Evolutionary conservation across 768 basidiomycete genomes (phyloP).

Genomic region (Tulasnella sp.): DNA sequence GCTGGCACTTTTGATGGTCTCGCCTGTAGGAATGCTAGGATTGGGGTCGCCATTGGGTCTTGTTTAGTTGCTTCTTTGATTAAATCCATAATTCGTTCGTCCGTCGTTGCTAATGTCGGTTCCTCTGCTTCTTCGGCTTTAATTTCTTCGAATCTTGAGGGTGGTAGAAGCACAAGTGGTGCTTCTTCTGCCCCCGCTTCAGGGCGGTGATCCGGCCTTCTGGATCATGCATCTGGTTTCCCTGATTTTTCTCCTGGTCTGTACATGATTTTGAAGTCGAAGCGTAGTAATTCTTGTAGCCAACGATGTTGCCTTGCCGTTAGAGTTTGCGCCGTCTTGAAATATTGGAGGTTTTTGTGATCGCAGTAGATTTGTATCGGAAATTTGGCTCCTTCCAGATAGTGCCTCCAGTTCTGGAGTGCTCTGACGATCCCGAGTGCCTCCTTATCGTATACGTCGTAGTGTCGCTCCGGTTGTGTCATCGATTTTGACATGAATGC

Average conservation of each 20-base stretch:
- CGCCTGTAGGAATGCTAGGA: too few species aligned
- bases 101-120: too few species aligned
- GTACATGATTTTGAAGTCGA: neutral
- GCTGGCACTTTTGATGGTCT: too few species aligned
- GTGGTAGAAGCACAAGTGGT: too few species aligned
- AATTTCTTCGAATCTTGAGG: too few species aligned
- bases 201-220: neutral
- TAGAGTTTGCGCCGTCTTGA: neutral
- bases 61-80: too few species aligned
- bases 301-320: neutral
- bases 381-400: neutral
- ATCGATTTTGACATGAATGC: slow-evolving; percentile 10
- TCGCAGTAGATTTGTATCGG: neutral
- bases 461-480: slow-evolving; percentile 10
- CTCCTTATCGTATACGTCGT: slow-evolving; percentile 25
- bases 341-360: neutral
- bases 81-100: too few species aligned
- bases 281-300: neutral
- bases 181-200: neutral
- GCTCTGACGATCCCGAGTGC: slow-evolving; percentile 20
- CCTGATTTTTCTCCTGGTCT: neutral
- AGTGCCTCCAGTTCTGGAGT: slow-evolving; percentile 6
- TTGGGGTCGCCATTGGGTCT: too few species aligned
- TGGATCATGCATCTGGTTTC: neutral
- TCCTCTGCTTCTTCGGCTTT: too few species aligned